Conservation (phyloP, 345 rosid species). For the Populus deltoides region DNA sequence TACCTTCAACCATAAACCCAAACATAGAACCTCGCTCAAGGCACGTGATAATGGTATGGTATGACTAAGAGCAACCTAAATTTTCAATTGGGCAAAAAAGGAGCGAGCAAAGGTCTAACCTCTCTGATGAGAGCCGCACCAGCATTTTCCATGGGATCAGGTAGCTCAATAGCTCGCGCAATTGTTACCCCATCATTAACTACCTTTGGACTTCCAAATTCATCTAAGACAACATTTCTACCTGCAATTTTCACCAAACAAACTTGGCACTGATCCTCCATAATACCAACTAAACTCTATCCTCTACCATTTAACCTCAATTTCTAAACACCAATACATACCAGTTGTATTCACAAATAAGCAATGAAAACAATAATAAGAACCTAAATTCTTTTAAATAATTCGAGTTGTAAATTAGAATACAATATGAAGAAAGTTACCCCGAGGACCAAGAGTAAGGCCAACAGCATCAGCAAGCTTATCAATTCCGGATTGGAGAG, state of each 20-base stretch:
- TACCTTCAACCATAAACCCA: conserved; percentile 44
- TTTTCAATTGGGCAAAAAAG: neutral
- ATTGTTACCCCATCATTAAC: conserved; percentile 99
- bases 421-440: conserved; percentile 29
- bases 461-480: conserved; percentile 93
- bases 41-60: neutral
- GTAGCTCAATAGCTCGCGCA: conserved; percentile 89
- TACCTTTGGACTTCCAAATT: conserved; percentile 90
- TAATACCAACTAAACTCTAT: neutral
- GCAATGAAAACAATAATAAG: neutral
- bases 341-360: neutral
- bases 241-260: conserved; percentile 38
- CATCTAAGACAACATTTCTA: conserved; percentile 94
- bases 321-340: neutral
- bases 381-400: neutral
- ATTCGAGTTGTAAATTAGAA: no score
- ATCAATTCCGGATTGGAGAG: conserved; percentile 90
- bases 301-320: neutral
- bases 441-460: conserved; percentile 97
- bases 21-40: neutral
- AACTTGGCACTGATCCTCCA: neutral
- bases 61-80: neutral
- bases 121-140: conserved; percentile 98
- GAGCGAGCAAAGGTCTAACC: conserved; percentile 37
- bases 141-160: conserved; percentile 96